These are phyloP conservation scores for Nissolia schottii DNA, from an alignment of 306 rosid species.

Conservation along the genomic window DNA sequence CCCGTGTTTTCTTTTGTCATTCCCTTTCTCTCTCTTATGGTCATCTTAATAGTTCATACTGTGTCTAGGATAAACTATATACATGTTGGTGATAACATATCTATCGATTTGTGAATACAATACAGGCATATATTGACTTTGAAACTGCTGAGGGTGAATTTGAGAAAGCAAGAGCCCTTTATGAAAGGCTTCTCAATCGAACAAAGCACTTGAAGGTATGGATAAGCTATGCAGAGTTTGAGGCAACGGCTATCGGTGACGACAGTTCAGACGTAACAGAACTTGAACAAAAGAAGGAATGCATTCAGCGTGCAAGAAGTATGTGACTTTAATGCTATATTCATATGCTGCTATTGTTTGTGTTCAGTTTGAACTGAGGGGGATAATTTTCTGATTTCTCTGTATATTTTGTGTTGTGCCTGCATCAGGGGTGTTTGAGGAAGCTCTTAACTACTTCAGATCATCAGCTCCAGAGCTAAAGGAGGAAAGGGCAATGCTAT, in stretches of 20 bases:
- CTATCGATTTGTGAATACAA: slow-evolving; percentile 16
- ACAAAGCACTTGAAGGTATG: slow-evolving; percentile 93
- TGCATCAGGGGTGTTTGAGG: slow-evolving; percentile 77
- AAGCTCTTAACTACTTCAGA: slow-evolving; percentile 70
- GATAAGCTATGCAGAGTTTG: slow-evolving; percentile 83
- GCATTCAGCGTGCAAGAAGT: slow-evolving; percentile 74
- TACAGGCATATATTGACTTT: slow-evolving; percentile 80
- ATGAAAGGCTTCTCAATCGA: slow-evolving; percentile 82
- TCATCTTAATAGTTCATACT: background rate
- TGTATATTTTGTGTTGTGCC: background rate
- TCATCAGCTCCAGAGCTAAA: slow-evolving; percentile 86
- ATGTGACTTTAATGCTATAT: slow-evolving; percentile 25
- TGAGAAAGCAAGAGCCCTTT: slow-evolving; percentile 77
- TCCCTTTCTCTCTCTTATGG: background rate
- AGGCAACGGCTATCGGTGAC: slow-evolving; percentile 56
- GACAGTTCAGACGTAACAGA: slow-evolving; percentile 31
- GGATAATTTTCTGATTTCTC: slow-evolving; percentile 5
- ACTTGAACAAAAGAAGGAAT: slow-evolving; percentile 50
- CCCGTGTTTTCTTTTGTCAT: background rate
- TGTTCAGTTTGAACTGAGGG: background rate
- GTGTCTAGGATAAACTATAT: background rate
- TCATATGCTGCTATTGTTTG: slow-evolving; percentile 10
- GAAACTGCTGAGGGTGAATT: slow-evolving; percentile 81
- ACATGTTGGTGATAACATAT: slow-evolving; percentile 3
- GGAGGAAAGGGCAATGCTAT: slow-evolving; percentile 90